Evolutionary conservation across 1,284 basidiomycete genomes (phyloP).

Genomic region (Heterobasidion irregulare): DNA sequence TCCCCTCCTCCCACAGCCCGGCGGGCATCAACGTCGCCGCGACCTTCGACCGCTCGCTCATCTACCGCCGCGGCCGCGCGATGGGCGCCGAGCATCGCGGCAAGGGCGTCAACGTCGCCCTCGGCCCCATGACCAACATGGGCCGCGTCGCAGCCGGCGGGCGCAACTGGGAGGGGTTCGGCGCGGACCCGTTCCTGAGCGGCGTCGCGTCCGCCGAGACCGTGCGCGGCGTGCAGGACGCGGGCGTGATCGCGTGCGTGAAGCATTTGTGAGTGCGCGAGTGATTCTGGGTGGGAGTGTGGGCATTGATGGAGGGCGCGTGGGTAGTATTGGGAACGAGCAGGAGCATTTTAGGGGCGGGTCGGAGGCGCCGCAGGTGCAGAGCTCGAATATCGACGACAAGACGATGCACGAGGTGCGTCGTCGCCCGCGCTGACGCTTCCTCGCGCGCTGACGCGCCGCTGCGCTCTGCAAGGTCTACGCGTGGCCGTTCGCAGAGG

Average conservation of each 20-base stretch:
- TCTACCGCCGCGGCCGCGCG: conserved; percentile 59
- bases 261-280: conserved; percentile 20
- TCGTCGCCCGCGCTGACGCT: no score
- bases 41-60: conserved; percentile 35
- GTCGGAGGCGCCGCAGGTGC: conserved; percentile 12
- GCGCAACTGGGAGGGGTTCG: conserved; percentile 59
- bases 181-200: conserved; percentile 31
- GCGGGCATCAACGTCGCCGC: conserved; percentile 46
- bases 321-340: conserved; percentile 20
- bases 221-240: conserved; percentile 36
- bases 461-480: conserved; percentile 14
- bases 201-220: conserved; percentile 33
- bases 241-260: conserved; percentile 35
- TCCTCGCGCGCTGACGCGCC: no score
- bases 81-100: conserved; percentile 66
- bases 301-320: background rate
- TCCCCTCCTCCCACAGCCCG: conserved; percentile 12
- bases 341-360: conserved; percentile 27
- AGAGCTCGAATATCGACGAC: conserved; percentile 38
- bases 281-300: background rate
- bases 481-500: conserved; percentile 33
- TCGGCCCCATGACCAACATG: conserved; percentile 56
- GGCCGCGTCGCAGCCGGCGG: conserved; percentile 39
- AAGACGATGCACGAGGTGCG: conserved; percentile 27
- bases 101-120: conserved; percentile 62